A percentile compares a stretch with the other conserved stretches of the same genome.
These are phyloP conservation scores for Candida neerlandica DNA, from an alignment of 1,139 yeast species.

Conservation along the genomic window DNA sequence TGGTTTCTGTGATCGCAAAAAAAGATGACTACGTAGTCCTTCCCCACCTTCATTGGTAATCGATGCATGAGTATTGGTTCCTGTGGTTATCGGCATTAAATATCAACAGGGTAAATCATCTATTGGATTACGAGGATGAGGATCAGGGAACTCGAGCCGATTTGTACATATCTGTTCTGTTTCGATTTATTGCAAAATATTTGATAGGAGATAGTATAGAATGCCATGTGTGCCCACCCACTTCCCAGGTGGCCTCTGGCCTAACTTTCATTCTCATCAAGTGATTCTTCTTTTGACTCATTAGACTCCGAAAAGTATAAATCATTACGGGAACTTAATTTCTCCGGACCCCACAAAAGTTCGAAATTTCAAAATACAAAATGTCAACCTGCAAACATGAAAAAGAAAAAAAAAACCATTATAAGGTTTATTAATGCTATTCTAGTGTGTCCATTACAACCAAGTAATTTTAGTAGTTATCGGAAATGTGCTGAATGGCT, in stretches of 20 bases:
- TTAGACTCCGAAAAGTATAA: not conserved
- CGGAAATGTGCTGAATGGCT: not conserved
- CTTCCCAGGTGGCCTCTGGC: too few relatives aligned
- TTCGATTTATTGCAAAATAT: too few relatives aligned
- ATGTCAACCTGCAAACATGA: too few relatives aligned
- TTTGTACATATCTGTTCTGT: too few relatives aligned
- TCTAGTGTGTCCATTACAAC: not conserved
- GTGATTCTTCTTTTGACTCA: too few relatives aligned
- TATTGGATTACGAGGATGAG: too few relatives aligned
- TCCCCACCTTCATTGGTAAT: conserved; percentile 1
- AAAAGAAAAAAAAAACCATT: too few relatives aligned
- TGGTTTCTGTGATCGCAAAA: not conserved
- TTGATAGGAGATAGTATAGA: too few relatives aligned
- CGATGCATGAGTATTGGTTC: not conserved
- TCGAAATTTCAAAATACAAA: not conserved
- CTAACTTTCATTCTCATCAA: too few relatives aligned
- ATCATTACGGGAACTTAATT: not conserved
- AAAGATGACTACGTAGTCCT: not conserved
- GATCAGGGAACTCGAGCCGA: too few relatives aligned
- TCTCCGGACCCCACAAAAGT: not conserved
- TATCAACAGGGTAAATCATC: too few relatives aligned
- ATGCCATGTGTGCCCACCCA: too few relatives aligned
- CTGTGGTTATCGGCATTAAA: not conserved
- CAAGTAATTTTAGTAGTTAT: not conserved
- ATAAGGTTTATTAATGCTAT: not conserved